Evolutionary conservation across 2,329 filamentous ascomycete genomes (phyloP).

Genomic region (Colletotrichum cuscutae): DNA sequence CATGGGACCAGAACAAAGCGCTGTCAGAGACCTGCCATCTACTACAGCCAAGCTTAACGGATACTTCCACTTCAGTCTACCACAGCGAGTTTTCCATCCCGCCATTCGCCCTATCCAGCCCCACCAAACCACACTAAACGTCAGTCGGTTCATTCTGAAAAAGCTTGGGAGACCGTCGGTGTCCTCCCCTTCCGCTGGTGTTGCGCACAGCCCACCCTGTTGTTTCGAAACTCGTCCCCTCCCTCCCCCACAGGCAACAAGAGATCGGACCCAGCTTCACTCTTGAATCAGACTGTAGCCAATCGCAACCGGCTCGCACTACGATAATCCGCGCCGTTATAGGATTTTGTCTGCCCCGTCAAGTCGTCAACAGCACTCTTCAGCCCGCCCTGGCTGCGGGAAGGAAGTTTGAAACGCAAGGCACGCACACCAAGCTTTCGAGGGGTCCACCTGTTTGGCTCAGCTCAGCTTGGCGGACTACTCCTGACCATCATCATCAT

Average conservation of each 20-base stretch:
- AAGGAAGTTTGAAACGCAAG: background rate
- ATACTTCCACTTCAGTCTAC: conserved; percentile 21
- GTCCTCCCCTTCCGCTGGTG: background rate
- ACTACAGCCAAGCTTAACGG: background rate
- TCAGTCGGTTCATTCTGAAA: background rate
- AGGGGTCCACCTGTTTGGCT: background rate
- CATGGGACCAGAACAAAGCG: conserved; percentile 10
- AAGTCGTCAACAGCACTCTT: background rate
- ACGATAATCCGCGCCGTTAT: background rate
- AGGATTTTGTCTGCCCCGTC: background rate
- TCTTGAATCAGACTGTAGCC: conserved; percentile 13
- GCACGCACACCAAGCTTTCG: background rate
- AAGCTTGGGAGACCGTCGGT: conserved; percentile 9
- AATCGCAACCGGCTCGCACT: conserved; percentile 14
- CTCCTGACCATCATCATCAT: no score
- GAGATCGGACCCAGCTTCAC: conserved; percentile 6
- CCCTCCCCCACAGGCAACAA: background rate
- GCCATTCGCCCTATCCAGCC: background rate
- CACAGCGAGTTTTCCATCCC: conserved; percentile 19
- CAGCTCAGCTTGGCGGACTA: background rate
- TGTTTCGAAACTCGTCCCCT: conserved; percentile 19
- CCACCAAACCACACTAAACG: conserved; percentile 1
- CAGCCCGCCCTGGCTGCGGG: background rate
- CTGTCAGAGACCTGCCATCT: conserved; percentile 17
- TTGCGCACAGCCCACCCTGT: conserved; percentile 22